Conservation (phyloP, 495 filamentous ascomycete genomes). For the Bacidia rubella region DNA sequence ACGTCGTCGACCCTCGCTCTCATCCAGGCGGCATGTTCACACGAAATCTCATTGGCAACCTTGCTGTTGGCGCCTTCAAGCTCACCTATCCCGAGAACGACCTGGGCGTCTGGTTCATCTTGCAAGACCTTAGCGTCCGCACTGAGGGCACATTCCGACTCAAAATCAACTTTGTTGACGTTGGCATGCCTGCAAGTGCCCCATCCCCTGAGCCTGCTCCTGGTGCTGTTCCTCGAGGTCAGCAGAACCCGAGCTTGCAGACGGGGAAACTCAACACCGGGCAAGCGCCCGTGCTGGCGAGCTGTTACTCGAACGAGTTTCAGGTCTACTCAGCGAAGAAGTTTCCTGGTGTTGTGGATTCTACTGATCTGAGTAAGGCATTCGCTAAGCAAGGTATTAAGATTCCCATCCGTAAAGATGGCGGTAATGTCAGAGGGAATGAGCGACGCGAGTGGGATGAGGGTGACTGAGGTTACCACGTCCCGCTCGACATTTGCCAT, state of each 20-base stretch:
- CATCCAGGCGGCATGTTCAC: conserved; percentile 83
- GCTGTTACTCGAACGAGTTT: conserved; percentile 78
- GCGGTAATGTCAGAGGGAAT: conserved; percentile 37
- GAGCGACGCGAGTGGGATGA: conserved; percentile 44
- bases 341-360: conserved; percentile 94
- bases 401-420: conserved; percentile 86
- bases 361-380: conserved; percentile 80
- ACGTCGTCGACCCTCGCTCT: conserved; percentile 23
- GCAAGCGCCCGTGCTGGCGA: conserved; percentile 72
- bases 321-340: conserved; percentile 95
- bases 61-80: conserved; percentile 80
- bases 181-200: conserved; percentile 32
- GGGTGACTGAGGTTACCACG: conserved; percentile 33
- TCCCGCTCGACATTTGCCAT: too few relatives aligned
- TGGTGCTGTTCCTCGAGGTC: not conserved
- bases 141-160: conserved; percentile 75
- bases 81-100: conserved; percentile 71
- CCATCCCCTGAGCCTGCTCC: conserved; percentile 10
- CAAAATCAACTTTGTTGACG: conserved; percentile 61
- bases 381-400: conserved; percentile 96
- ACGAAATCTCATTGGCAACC: conserved; percentile 84
- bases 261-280: conserved; percentile 50
- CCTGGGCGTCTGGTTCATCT: conserved; percentile 91
- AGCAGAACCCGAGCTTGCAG: conserved; percentile 15
- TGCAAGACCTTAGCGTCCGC: conserved; percentile 88